phyloP scores from a whole-genome alignment of 495 filamentous ascomycete genomes.

The Parmelia sp. region DNA sequence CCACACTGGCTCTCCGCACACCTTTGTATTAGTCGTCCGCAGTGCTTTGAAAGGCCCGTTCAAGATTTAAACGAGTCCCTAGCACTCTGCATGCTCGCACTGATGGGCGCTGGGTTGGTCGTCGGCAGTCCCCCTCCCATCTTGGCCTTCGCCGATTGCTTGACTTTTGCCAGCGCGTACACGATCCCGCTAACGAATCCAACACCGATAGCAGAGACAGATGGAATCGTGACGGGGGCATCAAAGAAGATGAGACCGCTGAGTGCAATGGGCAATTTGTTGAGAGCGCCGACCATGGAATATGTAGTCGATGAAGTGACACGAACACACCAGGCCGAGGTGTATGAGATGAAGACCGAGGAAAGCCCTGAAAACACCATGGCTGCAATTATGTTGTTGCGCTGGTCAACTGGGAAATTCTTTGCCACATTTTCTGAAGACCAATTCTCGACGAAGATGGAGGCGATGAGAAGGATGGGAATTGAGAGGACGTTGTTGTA shows the following conservation, averaged over 20 bases:
- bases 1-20: neutral
- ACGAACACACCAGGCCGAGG: constrained; percentile 96
- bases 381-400: constrained; percentile 70
- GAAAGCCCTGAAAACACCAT: constrained; percentile 93
- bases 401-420: constrained; percentile 78
- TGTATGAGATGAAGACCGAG: constrained; percentile 97
- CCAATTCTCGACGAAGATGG: constrained; percentile 87
- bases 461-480: constrained; percentile 77
- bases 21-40: neutral
- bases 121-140: constrained; percentile 58
- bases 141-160: constrained; percentile 60
- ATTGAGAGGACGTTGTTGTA: constrained; percentile 99
- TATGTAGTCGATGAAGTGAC: constrained; percentile 95
- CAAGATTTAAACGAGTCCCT: constrained; percentile 68
- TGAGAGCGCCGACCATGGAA: constrained; percentile 95
- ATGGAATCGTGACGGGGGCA: constrained; percentile 86
- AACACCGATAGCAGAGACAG: constrained; percentile 78
- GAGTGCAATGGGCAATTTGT: constrained; percentile 93
- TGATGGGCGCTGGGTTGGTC: constrained; percentile 61
- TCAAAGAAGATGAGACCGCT: constrained; percentile 92
- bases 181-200: constrained; percentile 91
- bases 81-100: constrained; percentile 88
- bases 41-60: neutral
- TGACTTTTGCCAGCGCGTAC: constrained; percentile 85
- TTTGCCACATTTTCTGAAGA: constrained; percentile 70